These are phyloP conservation scores for Saccharomycopsis sp. DNA, from an alignment of 805 yeast species.

Conservation along the genomic window DNA sequence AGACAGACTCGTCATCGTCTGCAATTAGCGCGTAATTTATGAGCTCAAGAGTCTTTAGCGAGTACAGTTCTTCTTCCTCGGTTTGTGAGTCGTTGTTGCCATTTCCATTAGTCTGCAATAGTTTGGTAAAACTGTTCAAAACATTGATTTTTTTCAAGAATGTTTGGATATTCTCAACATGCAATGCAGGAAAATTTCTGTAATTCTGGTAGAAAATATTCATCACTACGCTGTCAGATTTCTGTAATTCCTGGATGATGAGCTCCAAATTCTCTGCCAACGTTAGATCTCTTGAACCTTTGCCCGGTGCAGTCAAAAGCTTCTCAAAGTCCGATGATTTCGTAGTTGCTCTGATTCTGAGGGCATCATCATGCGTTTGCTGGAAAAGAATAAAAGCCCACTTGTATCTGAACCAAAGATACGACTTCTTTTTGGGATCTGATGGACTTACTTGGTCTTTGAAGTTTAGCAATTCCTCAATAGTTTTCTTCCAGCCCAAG, in stretches of 20 bases:
- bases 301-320: too few species aligned
- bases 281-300: conserved; percentile 23
- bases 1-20: conserved; percentile 8
- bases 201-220: conserved; percentile 50
- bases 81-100: background rate
- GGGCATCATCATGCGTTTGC: conserved; percentile 35
- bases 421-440: conserved; percentile 27
- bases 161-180: conserved; percentile 40
- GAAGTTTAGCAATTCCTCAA: conserved; percentile 7
- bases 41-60: conserved; percentile 7
- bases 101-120: conserved; percentile 32
- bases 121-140: conserved; percentile 53
- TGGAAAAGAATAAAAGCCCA: conserved; percentile 45
- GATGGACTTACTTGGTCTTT: conserved; percentile 27
- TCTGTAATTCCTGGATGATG: background rate
- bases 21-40: conserved; percentile 5
- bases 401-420: conserved; percentile 29
- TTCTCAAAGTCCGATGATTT: conserved; percentile 8
- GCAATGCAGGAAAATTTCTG: conserved; percentile 50
- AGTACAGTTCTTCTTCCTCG: conserved; percentile 5
- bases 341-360: conserved; percentile 23
- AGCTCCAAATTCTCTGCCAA: conserved; percentile 24
- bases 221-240: conserved; percentile 13
- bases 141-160: conserved; percentile 70
- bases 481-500: conserved; percentile 9